A percentile compares a stretch with the other conserved stretches of the same genome.
Conservation (phyloP, 768 basidiomycete genomes). For the Kwoniella dendrophila region DNA sequence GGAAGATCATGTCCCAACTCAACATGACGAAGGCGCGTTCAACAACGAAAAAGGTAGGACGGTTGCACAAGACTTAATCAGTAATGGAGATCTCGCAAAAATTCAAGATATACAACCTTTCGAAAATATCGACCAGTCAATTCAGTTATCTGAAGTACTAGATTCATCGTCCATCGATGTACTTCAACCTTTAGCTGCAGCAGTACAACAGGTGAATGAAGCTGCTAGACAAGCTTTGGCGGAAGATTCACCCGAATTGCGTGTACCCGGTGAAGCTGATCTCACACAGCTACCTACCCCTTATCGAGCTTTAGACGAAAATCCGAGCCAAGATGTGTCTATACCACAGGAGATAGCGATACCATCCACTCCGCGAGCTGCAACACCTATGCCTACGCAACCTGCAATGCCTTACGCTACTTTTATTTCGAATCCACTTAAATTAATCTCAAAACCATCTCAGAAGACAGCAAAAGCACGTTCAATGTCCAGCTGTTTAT, state of each 20-base stretch:
- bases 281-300: too few species aligned
- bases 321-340: too few species aligned
- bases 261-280: background rate
- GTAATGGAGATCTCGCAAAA: too few species aligned
- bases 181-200: conserved; percentile 18
- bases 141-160: conserved; percentile 2
- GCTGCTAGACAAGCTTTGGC: background rate
- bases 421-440: conserved; percentile 87
- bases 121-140: too few species aligned
- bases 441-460: conserved; percentile 94
- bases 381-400: background rate
- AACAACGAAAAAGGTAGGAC: too few species aligned
- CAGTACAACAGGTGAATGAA: conserved; percentile 7
- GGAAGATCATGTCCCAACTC: background rate
- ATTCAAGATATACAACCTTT: too few species aligned
- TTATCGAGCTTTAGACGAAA: too few species aligned
- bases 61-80: too few species aligned
- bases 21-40: background rate
- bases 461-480: conserved; percentile 89
- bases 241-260: conserved; percentile 1
- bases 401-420: conserved; percentile 69
- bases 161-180: conserved; percentile 16
- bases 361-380: too few species aligned
- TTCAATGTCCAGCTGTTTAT: conserved; percentile 82
- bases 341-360: too few species aligned